A percentile compares a stretch with the other conserved stretches of the same genome.
Conservation (phyloP, 257 asterid species). For the Capsicum baccatum region DNA sequence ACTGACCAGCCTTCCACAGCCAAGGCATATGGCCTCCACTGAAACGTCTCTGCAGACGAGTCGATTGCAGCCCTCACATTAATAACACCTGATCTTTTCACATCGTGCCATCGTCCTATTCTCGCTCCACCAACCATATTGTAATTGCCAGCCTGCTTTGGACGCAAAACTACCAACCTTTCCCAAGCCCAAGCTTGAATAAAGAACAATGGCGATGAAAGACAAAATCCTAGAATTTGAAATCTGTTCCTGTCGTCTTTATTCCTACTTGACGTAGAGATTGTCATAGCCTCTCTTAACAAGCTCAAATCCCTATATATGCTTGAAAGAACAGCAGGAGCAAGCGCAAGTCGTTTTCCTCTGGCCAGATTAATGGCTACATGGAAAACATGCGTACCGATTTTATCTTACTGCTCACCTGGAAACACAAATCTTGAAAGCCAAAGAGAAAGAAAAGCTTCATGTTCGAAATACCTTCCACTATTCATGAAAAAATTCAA, state of each 20-base stretch:
- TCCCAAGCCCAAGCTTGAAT: slow-evolving; percentile 61
- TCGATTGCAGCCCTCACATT: slow-evolving; percentile 41
- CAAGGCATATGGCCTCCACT: slow-evolving; percentile 44
- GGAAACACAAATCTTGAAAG: slow-evolving; percentile 49
- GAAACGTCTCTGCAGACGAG: slow-evolving; percentile 36
- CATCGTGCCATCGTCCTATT: slow-evolving; percentile 40
- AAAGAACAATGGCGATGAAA: slow-evolving; percentile 41
- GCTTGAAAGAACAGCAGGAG: slow-evolving; percentile 45
- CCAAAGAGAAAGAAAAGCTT: slow-evolving; percentile 52
- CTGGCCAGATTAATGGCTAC: slow-evolving; percentile 43
- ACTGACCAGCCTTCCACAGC: slow-evolving; percentile 35
- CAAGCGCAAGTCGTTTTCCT: slow-evolving; percentile 46
- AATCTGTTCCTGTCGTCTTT: no score
- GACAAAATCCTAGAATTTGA: background rate
- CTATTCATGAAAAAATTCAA: slow-evolving; percentile 35
- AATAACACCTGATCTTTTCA: slow-evolving; percentile 22
- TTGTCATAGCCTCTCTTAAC: slow-evolving; percentile 36
- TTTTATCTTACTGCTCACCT: background rate
- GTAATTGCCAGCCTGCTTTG: slow-evolving; percentile 33
- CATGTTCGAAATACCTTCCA: slow-evolving; percentile 36
- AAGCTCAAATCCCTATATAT: slow-evolving; percentile 46
- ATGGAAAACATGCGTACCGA: slow-evolving; percentile 31
- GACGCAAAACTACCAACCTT: slow-evolving; percentile 40
- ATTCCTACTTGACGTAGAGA: background rate
- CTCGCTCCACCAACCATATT: slow-evolving; percentile 28